These are phyloP conservation scores for Auriculariales sp. DNA, from an alignment of 768 basidiomycete genomes.

Conservation along the genomic window DNA sequence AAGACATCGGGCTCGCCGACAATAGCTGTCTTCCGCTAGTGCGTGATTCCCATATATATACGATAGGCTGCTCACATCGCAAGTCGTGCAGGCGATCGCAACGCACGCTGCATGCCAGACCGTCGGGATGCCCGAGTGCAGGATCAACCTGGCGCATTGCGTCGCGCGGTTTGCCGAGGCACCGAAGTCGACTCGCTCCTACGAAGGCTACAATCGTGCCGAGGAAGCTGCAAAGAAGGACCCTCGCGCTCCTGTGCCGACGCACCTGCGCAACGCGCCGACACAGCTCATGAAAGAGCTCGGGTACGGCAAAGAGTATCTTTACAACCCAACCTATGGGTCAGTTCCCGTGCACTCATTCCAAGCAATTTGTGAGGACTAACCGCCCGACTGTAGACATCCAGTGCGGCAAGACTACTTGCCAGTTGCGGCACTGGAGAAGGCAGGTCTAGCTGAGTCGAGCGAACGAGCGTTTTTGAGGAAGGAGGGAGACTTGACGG, in stretches of 20 bases:
- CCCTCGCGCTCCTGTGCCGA: constrained; percentile 44
- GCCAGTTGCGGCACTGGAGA: constrained; percentile 19
- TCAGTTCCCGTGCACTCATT: constrained; percentile 16
- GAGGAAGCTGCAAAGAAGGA: constrained; percentile 44
- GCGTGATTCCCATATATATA: constrained; percentile 11
- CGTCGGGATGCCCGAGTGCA: constrained; percentile 72
- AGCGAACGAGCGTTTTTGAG: constrained; percentile 29
- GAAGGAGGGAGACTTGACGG: constrained; percentile 25
- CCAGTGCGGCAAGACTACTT: constrained; percentile 53
- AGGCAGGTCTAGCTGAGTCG: constrained; percentile 13
- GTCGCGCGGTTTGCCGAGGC: constrained; percentile 72
- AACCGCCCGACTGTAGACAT: constrained; percentile 36
- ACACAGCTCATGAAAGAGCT: constrained; percentile 55
- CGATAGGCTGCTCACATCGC: not conserved
- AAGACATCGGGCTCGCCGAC: constrained; percentile 76
- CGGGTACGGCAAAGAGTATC: constrained; percentile 50
- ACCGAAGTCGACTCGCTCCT: constrained; percentile 66
- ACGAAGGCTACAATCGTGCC: constrained; percentile 61
- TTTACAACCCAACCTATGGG: constrained; percentile 46
- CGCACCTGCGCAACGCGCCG: constrained; percentile 66
- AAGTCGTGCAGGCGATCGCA: constrained; percentile 35
- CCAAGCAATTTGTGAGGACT: not conserved
- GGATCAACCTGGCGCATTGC: constrained; percentile 64
- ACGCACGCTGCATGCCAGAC: constrained; percentile 49
- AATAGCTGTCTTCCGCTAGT: constrained; percentile 62